phyloP scores from a whole-genome alignment of 129 eudicot species.

The Solidago caesia region DNA sequence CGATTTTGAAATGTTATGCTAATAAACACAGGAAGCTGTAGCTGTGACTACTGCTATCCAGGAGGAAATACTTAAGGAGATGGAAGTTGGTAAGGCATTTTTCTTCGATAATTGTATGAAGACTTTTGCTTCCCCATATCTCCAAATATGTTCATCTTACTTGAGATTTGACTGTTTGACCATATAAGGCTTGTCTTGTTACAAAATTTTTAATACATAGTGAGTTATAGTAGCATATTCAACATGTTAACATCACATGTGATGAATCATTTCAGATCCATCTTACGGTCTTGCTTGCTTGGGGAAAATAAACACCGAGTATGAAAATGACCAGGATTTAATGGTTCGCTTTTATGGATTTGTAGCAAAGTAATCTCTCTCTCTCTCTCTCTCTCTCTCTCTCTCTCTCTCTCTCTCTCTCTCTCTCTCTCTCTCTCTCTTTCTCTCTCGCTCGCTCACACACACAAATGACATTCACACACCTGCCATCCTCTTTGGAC shows the following conservation, averaged over 20 bases:
- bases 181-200: background rate
- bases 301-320: conserved; percentile 81
- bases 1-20: background rate
- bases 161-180: background rate
- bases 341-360: conserved; percentile 82
- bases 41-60: conserved; percentile 87
- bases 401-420: no score
- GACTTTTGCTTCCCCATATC: background rate
- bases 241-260: conserved; percentile 5
- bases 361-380: conserved; percentile 70
- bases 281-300: conserved; percentile 75
- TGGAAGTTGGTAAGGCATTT: conserved; percentile 74
- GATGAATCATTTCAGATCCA: conserved; percentile 56
- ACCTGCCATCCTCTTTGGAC: background rate
- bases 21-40: conserved; percentile 81
- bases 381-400: conserved; percentile 20
- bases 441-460: no score
- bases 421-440: no score
- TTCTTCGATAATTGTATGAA: background rate
- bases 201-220: background rate
- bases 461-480: no score
- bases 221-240: conserved; percentile 2
- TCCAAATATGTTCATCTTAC: background rate
- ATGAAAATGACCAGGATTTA: conserved; percentile 81
- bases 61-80: conserved; percentile 83